phyloP scores from a whole-genome alignment of 805 yeast species.

The Metschnikowia cerradonensis region DNA sequence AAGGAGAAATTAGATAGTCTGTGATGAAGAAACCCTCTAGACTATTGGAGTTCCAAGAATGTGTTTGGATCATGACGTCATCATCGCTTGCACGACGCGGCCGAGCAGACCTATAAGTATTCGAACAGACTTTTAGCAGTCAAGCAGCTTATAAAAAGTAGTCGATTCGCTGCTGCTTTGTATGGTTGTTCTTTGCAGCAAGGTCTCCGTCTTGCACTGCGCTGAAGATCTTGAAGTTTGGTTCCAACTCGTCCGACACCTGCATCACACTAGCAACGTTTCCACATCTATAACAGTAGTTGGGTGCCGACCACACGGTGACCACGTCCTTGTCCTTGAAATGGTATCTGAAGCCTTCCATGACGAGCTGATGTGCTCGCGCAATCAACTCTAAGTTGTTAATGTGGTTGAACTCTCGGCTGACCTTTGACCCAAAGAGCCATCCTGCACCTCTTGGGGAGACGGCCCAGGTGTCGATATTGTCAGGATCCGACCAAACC shows the following conservation, averaged over 20 bases:
- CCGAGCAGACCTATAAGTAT: background rate
- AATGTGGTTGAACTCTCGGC: conserved; percentile 93
- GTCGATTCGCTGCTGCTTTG: conserved; percentile 43
- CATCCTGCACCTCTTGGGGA: conserved; percentile 98
- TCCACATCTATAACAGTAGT: conserved; percentile 96
- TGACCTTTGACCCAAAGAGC: conserved; percentile 92
- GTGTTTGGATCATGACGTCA: background rate
- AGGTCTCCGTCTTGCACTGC: conserved; percentile 86
- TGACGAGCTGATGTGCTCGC: conserved; percentile 95
- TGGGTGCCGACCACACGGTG: conserved; percentile 97
- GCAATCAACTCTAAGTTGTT: conserved; percentile 86
- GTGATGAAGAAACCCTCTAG: conserved; percentile 1
- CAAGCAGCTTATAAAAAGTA: conserved; percentile 31
- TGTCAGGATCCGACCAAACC: conserved; percentile 98
- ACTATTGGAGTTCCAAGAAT: background rate
- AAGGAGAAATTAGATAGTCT: background rate
- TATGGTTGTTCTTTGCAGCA: conserved; percentile 34
- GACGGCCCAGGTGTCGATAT: conserved; percentile 97
- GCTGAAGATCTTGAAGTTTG: conserved; percentile 88
- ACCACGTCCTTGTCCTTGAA: conserved; percentile 95
- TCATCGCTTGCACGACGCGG: background rate
- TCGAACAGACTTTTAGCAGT: background rate
- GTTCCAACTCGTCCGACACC: conserved; percentile 79
- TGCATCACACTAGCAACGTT: conserved; percentile 98
- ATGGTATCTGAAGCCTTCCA: conserved; percentile 97